Conservation (phyloP, 129 eudicot species). For the Erigeron canadensis region DNA sequence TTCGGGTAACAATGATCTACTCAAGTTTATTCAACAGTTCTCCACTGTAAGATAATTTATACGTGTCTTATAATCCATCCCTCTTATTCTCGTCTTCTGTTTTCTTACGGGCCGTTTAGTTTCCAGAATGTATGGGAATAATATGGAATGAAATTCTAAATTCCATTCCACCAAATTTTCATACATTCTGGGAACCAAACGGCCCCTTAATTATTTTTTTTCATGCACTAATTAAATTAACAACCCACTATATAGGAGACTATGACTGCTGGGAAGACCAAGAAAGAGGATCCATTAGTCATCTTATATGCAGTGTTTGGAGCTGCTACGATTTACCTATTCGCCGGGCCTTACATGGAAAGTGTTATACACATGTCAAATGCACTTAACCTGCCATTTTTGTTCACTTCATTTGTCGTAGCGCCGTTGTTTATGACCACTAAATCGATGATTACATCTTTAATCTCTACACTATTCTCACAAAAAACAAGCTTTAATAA, state of each 20-base stretch:
- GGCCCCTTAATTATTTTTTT: too few relatives aligned
- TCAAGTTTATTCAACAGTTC: background rate
- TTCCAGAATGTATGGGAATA: too few relatives aligned
- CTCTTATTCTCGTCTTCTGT: background rate
- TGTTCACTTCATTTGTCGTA: constrained; percentile 44
- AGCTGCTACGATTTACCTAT: constrained; percentile 5
- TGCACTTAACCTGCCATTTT: constrained; percentile 38
- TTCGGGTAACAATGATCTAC: background rate
- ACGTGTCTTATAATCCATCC: background rate
- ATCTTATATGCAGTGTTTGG: constrained; percentile 14
- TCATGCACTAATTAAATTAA: too few relatives aligned
- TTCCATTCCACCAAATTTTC: too few relatives aligned
- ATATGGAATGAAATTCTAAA: too few relatives aligned
- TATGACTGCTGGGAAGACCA: background rate
- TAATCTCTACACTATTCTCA: constrained; percentile 18
- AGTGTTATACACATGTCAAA: constrained; percentile 35
- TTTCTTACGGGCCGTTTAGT: too few relatives aligned
- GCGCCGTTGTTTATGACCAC: constrained; percentile 43
- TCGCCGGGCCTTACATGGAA: constrained; percentile 42
- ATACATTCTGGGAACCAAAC: too few relatives aligned
- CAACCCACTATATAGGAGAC: background rate
- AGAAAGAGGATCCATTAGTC: background rate
- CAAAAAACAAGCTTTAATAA: constrained; percentile 27
- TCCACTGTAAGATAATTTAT: background rate
- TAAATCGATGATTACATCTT: constrained; percentile 25